Percentiles rank a stretch among this genome's conserved stretches.
phyloP scores from a whole-genome alignment of 495 filamentous ascomycete genomes.

The Penicillium maclennaniae region DNA sequence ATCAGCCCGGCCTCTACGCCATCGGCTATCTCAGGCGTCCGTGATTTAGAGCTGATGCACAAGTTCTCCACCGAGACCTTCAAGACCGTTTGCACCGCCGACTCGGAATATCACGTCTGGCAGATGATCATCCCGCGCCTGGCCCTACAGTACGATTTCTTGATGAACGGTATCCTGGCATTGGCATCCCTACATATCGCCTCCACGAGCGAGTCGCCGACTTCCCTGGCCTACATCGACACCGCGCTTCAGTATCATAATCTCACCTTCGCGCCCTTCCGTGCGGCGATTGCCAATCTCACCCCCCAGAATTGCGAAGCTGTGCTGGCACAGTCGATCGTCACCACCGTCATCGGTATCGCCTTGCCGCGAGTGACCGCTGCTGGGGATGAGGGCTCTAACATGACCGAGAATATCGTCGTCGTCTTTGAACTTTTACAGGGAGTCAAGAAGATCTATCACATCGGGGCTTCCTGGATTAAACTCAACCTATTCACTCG shows the following conservation, averaged over 20 bases:
- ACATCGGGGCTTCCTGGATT: slow-evolving; percentile 31
- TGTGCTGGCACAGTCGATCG: slow-evolving; percentile 48
- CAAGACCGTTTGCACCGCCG: slow-evolving; percentile 28
- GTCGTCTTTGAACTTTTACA: slow-evolving; percentile 36
- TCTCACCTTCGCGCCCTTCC: slow-evolving; percentile 43
- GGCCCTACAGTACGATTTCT: slow-evolving; percentile 48
- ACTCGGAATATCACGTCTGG: slow-evolving; percentile 31
- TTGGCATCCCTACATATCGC: slow-evolving; percentile 54
- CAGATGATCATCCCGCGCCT: slow-evolving; percentile 43
- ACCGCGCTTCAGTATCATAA: slow-evolving; percentile 50
- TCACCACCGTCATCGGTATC: slow-evolving; percentile 47
- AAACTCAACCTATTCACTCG: slow-evolving; percentile 26
- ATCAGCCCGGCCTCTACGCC: slow-evolving; percentile 20
- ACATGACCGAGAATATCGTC: slow-evolving; percentile 38
- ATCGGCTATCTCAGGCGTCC: slow-evolving; percentile 21
- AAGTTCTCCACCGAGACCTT: slow-evolving; percentile 42
- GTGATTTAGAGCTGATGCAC: slow-evolving; percentile 41
- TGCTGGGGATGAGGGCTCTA: slow-evolving; percentile 25
- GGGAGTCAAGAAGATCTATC: slow-evolving; percentile 34
- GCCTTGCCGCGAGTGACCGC: slow-evolving; percentile 41
- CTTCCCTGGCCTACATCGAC: slow-evolving; percentile 44
- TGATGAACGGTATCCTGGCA: slow-evolving; percentile 54
- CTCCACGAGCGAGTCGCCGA: slow-evolving; percentile 28
- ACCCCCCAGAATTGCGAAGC: slow-evolving; percentile 48
- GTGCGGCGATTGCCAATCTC: slow-evolving; percentile 43